Evolutionary conservation across 2,329 filamentous ascomycete genomes (phyloP), one percentile per base, ranked within the genome.

Genomic region (Colletotrichum graminicola): DNA sequence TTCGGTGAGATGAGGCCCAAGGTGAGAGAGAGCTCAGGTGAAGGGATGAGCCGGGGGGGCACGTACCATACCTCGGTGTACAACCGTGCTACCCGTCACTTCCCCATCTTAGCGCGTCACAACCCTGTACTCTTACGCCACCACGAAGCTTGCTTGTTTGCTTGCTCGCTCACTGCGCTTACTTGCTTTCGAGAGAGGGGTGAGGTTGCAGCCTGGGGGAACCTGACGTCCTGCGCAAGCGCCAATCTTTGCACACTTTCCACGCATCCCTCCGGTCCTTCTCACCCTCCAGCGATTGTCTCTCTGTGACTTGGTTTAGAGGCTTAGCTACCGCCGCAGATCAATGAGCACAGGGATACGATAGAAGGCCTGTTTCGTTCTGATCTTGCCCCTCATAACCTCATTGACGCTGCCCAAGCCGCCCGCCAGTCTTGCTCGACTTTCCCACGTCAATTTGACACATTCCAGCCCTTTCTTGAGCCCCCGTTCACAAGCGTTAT

Each of bases 91-190:
- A 49, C 43, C 59, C 59, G 43, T 49, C 29, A 34, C 29, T 45
- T 39, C 45, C 49, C 51, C 43, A 39, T 52, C 43, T 66, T 63
- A n/a, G 62, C 32, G 54, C 21, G 45, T 23, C 55, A 51, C 36
- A 66, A 63, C 29, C 67, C 67, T 70, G 67, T 39, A 29, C 62
- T 36, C 26, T 39, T 59, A 66, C 55, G 67, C 62, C 62, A 70
- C 55, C 47, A 26, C 39, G 56, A 71, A 71, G 63, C 67, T 67
- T 71, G 43, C 43, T 52, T 45, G 43, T 5, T 47, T 47, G 43
- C 43, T 47, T 12, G 21, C 43, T 43, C 41, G 12, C 43, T n/a
- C 21, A 47, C 21, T n/a, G 43, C 7, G 43, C 43, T 18, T n/a
- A 11, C 52, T 26, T 55, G n/a, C n/a, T 51, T 26, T 51, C 23